A percentile compares a stretch with the other conserved stretches of the same genome.
phyloP scores from a whole-genome alignment of 2,329 filamentous ascomycete genomes.

The Nothopassalora personata region DNA sequence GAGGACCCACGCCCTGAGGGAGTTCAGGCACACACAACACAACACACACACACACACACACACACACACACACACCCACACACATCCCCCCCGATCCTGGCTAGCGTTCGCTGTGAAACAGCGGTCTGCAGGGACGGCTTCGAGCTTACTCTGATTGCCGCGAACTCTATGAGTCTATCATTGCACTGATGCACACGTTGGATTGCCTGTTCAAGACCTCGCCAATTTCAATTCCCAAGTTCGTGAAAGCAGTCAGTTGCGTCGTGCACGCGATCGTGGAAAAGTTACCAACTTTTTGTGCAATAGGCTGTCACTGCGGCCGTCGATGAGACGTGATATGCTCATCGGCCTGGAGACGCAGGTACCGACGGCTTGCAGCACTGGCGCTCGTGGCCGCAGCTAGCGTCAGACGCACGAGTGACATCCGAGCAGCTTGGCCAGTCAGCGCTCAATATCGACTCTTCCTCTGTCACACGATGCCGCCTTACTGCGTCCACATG shows the following conservation, averaged over 20 bases:
- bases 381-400: not conserved
- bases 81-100: not conserved
- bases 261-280: not conserved
- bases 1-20: not conserved
- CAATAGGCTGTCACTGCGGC: not conserved
- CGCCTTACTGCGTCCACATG: not conserved
- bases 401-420: not conserved
- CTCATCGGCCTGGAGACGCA: not conserved
- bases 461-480: constrained; percentile 2
- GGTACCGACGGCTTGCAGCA: not conserved
- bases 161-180: not conserved
- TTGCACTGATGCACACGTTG: not conserved
- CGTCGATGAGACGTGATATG: not conserved
- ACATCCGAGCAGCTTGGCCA: not conserved
- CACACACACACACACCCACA: no score
- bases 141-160: not conserved
- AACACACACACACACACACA: no score
- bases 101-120: not conserved
- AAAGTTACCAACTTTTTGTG: not conserved
- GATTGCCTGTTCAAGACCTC: not conserved
- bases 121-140: not conserved
- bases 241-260: not conserved
- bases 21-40: not conserved
- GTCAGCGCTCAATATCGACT: not conserved
- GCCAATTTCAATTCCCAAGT: not conserved